Base-by-base conservation (phyloP, 352 stramenopile genomes). In the Phytophthora boehmeriae region DNA sequence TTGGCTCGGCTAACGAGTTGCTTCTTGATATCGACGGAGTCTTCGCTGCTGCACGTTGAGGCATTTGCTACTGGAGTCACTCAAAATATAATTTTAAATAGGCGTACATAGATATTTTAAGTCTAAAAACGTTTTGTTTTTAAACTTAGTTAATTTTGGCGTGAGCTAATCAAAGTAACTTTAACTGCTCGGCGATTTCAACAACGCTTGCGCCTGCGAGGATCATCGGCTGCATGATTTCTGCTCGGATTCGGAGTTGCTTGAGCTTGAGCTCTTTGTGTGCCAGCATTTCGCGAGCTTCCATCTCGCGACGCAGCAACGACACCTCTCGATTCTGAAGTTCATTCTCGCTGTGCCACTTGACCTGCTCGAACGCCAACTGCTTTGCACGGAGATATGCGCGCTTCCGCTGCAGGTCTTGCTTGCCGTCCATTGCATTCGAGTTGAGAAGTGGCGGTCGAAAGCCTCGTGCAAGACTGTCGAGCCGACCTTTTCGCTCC, bases 331-430 rank as follows among this genome's bases (percentile, higher is more conserved):
- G 32, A 20, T 67, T 47, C 23, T 67, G 58, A 17, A 67, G 39
- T 17, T 71, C 45, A 16, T 44, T 54, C 39, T 62, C 62, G n/a
- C 25, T 35, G 1, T 44, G 35, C 45, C 45, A 66, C 39, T 55
- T 61, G 16, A 63, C 35, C 52, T 67, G 56, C n/a, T 74, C 60
- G 36, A 74, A 74, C 1, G 60, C 60, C 8, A 74, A 47, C 23
- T 63, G 30, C 46, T 74, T 74, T 0, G 60, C 54, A 8, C n/a
- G 30, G 17, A 70, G 50, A 25, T 58, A 64, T 16, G 41, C 25
- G 14, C 60, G 66, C 34, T 74, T 74, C 13, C 51, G 50, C 25
- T 56, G 22, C 34, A 70, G 8, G 54, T 70, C 60, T 11, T 43
- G 4, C n/a, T 53, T 45, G 16, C 8, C 32, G 22, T 10, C 38